Conservation (phyloP, 148 eudicot species). For the Beta vulgaris region DNA sequence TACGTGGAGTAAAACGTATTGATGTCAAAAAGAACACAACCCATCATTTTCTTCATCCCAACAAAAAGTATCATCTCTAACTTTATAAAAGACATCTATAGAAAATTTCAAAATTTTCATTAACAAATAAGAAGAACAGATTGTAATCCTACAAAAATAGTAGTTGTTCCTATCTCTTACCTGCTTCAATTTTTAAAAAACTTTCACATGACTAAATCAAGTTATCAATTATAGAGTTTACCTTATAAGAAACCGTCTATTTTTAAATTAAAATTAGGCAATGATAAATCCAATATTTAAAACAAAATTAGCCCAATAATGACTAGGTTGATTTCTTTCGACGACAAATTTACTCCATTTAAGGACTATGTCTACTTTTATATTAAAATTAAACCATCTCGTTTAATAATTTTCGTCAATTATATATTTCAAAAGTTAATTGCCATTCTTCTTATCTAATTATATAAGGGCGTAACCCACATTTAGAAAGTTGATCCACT, state of each 20-base stretch:
- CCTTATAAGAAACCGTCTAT: no score
- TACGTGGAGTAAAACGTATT: no score
- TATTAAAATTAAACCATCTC: no score
- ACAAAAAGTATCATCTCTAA: background rate
- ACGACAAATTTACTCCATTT: no score
- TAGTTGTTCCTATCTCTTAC: background rate
- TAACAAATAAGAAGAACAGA: background rate
- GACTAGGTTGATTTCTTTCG: no score
- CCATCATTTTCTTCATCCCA: constrained; percentile 3
- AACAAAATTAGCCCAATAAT: no score
- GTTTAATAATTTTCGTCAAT: no score
- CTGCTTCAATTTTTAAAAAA: background rate
- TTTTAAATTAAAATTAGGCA: no score
- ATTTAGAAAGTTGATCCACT: constrained; percentile 1
- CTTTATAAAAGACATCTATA: background rate
- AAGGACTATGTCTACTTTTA: no score
- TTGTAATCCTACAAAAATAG: background rate
- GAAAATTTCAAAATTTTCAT: background rate
- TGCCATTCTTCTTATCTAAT: background rate
- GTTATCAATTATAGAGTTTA: no score
- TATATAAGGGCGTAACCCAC: background rate
- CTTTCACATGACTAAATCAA: background rate
- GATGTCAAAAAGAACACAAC: no score
- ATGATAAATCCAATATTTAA: no score
- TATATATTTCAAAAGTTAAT: background rate